Conservation (phyloP, 1,284 basidiomycete genomes). For the Naganishia cerealis region DNA sequence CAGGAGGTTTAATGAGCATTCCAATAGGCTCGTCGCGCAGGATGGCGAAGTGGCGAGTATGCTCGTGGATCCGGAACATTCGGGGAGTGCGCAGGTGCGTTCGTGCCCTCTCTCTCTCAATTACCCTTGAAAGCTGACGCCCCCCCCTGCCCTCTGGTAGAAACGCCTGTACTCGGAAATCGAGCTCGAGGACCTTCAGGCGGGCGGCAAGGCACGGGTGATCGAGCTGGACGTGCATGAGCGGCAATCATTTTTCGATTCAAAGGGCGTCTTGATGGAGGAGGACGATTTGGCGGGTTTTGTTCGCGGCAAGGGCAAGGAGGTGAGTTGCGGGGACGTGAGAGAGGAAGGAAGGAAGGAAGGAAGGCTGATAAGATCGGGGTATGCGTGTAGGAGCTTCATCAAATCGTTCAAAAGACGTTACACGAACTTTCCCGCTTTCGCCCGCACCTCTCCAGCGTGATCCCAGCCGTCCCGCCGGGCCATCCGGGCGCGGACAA, state of each 20-base stretch:
- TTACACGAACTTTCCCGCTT: constrained; percentile 13
- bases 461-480: constrained; percentile 31
- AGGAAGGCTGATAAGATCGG: neutral
- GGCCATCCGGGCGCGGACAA: constrained; percentile 3
- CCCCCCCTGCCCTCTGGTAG: constrained; percentile 37
- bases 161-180: constrained; percentile 66
- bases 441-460: constrained; percentile 18
- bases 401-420: constrained; percentile 17
- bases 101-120: neutral
- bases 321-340: constrained; percentile 12
- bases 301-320: constrained; percentile 6
- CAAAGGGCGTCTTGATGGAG: constrained; percentile 31
- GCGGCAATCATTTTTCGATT: constrained; percentile 34
- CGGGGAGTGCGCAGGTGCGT: constrained; percentile 12
- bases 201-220: constrained; percentile 64
- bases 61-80: constrained; percentile 16
- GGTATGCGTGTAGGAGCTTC: constrained; percentile 10
- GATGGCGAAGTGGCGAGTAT: constrained; percentile 30
- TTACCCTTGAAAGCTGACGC: constrained; percentile 33
- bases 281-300: constrained; percentile 50
- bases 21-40: constrained; percentile 57
- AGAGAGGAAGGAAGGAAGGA: neutral
- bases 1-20: constrained; percentile 96
- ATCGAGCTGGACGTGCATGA: constrained; percentile 73
- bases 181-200: constrained; percentile 80